A percentile compares a stretch with the other conserved stretches of the same genome.
phyloP scores from a whole-genome alignment of 495 filamentous ascomycete genomes.

The Aspergillus ostianus region DNA sequence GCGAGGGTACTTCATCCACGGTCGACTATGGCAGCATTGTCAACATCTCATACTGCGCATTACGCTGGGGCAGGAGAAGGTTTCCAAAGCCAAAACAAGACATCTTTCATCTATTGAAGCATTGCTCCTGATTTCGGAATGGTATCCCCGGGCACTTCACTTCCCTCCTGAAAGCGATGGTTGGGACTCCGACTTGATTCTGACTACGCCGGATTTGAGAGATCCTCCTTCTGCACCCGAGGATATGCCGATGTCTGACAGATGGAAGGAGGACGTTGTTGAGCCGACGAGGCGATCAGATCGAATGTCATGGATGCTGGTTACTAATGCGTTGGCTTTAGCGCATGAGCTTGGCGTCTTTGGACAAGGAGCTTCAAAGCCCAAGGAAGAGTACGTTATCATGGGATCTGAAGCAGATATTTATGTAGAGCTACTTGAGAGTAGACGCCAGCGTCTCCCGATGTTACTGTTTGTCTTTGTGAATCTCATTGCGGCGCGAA shows the following conservation, averaged over 20 bases:
- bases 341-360: constrained; percentile 41
- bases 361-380: constrained; percentile 13
- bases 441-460: constrained; percentile 27
- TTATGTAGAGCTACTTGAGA: constrained; percentile 24
- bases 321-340: constrained; percentile 37
- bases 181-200: constrained; percentile 29
- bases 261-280: constrained; percentile 32
- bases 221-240: constrained; percentile 20
- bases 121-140: constrained; percentile 40
- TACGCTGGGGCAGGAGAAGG: constrained; percentile 39
- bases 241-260: constrained; percentile 21
- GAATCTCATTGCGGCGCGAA: constrained; percentile 33
- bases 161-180: constrained; percentile 38
- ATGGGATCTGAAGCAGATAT: constrained; percentile 16
- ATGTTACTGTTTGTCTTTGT: constrained; percentile 37
- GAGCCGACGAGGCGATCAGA: constrained; percentile 41
- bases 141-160: constrained; percentile 40
- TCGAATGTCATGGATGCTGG: constrained; percentile 44
- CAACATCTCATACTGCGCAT: constrained; percentile 39
- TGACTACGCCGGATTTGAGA: constrained; percentile 19
- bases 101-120: constrained; percentile 41
- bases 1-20: constrained; percentile 39
- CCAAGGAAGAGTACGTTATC: constrained; percentile 7
- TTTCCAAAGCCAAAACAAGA: constrained; percentile 27
- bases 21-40: constrained; percentile 44